These are phyloP conservation scores for Aspergillus biplanus DNA, from an alignment of 495 filamentous ascomycete species.

Conservation along the genomic window DNA sequence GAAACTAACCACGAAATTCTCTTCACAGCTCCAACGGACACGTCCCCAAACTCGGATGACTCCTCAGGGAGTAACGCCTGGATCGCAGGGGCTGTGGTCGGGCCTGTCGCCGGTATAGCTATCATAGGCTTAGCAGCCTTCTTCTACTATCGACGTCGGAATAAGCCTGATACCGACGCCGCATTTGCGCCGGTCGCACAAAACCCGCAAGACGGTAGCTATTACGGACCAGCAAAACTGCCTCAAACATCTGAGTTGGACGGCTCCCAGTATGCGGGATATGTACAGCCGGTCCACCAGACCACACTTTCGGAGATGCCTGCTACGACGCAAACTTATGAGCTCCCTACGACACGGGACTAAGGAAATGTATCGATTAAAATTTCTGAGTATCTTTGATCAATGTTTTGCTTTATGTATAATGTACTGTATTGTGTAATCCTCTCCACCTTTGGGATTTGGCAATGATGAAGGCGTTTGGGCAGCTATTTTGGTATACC, in stretches of 20 bases:
- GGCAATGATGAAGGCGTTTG: no score
- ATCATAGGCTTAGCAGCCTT: conserved; percentile 3
- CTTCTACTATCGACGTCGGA: neutral
- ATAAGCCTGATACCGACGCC: neutral
- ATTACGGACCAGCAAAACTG: neutral
- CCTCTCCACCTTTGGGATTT: no score
- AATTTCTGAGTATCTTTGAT: no score
- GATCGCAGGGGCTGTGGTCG: conserved; percentile 8
- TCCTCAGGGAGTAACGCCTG: conserved; percentile 1
- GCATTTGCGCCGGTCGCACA: neutral
- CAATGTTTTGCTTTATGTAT: no score
- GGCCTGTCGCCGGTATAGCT: conserved; percentile 3
- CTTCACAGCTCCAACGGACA: neutral
- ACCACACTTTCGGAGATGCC: no score
- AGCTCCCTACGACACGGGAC: no score
- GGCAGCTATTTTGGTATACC: no score
- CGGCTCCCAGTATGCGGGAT: no score
- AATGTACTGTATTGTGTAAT: no score
- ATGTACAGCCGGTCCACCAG: no score
- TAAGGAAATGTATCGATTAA: no score
- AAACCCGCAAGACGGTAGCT: neutral
- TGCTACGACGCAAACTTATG: no score
- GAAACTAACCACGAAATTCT: neutral
- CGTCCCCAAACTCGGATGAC: neutral
- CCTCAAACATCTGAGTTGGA: neutral